phyloP scores from a whole-genome alignment of 2,329 filamentous ascomycete species.

The Colletotrichum falcatum region DNA sequence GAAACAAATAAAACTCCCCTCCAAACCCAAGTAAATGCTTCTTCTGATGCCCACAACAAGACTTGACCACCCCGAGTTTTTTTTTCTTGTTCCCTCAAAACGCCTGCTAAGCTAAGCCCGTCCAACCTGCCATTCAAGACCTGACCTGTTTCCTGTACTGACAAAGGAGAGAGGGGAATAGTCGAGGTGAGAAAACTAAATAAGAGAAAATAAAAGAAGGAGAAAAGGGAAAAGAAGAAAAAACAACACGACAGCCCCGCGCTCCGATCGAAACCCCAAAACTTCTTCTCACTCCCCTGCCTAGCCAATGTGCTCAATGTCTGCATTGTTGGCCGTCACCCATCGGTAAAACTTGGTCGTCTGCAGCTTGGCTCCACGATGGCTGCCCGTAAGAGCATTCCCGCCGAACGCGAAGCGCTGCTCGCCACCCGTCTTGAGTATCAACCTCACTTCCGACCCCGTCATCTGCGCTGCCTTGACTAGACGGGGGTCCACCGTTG shows the following conservation, averaged over 20 bases:
- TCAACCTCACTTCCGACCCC: conserved; percentile 19
- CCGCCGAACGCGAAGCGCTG: conserved; percentile 22
- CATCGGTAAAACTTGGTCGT: conserved; percentile 36
- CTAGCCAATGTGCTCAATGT: conserved; percentile 28
- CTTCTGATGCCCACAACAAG: neutral
- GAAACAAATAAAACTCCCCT: neutral
- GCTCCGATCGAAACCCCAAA: neutral
- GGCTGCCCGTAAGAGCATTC: conserved; percentile 30
- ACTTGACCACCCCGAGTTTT: neutral
- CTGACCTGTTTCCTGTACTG: neutral
- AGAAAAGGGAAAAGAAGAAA: too few species aligned
- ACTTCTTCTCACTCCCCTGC: neutral
- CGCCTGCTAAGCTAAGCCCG: neutral
- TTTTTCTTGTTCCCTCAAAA: neutral
- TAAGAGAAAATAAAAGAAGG: too few species aligned
- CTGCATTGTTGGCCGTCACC: conserved; percentile 28
- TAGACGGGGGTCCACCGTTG: conserved; percentile 17
- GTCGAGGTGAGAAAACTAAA: too few species aligned
- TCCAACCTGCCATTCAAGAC: neutral
- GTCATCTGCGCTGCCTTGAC: conserved; percentile 30
- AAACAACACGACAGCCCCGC: too few species aligned
- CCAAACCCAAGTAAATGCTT: neutral
- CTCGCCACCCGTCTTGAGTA: conserved; percentile 27
- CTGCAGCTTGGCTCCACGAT: conserved; percentile 23
- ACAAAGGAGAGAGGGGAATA: too few species aligned